Evolutionary conservation across 495 filamentous ascomycete genomes (phyloP), one percentile per base, ranked within the genome.

Genomic region (Podospora australis): DNA sequence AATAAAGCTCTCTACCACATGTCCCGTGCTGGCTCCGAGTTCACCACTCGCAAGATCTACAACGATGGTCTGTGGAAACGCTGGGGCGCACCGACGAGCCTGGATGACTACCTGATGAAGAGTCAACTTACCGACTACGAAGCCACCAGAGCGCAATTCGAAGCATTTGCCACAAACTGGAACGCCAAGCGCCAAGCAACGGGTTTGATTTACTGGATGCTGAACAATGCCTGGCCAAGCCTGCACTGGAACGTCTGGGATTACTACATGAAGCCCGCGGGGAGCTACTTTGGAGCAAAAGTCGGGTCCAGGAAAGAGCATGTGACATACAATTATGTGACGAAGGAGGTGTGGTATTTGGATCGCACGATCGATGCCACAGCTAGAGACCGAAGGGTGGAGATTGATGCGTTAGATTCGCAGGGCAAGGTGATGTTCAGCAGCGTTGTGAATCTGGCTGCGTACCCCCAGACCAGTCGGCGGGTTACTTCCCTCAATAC

Each of bases 231-330:
- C 0, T 84, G 80, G 74, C 81, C 82, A 8, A 77, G 70, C 35
- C 64, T 84, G 29, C 81, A 84, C 56, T 85, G 82, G 81, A 78
- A 80, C 46, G 54, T 84, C 2, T 81, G 82, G 58, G 81, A 84
- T 50, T 82, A 80, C 48, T 83, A 83, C 51, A 62, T 83, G 21
- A 70, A 67, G 17, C 73, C 80, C 0, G 74, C 71, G 4, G 81
- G 77, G 0, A 66, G 74, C 2, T 84, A 79, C 47, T 84, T 78
- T 40, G 82, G 82, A 0, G 70, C 75, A 3, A 83, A 82, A 53
- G 57, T 70, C 0, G 78, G 72, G 2, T 53, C 61, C 8, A 64
- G 78, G 7, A 36, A 58, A n/a, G 79, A 83, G 54, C 77, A 81
- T 43, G 75, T 78, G 4, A 74, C 69, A 0, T 83, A 75, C 46